A percentile compares a stretch with the other conserved stretches of the same genome.
These are phyloP conservation scores for Priceomyces haplophilus DNA, from an alignment of 805 yeast species.

Conservation along the genomic window DNA sequence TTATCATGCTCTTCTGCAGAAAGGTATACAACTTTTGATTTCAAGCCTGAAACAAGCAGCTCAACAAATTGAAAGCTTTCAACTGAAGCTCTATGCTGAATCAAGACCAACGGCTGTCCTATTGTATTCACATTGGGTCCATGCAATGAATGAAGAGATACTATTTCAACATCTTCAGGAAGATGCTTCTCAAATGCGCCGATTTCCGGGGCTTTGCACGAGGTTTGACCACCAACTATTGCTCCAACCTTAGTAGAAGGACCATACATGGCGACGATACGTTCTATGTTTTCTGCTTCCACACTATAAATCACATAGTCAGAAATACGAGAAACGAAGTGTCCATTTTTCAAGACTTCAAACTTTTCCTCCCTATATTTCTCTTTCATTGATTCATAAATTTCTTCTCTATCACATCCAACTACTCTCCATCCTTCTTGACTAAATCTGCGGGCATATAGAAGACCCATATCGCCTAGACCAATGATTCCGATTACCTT, in stretches of 20 bases:
- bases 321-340: conserved; percentile 71
- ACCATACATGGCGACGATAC: conserved; percentile 73
- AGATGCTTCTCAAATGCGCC: conserved; percentile 72
- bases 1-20: conserved; percentile 88
- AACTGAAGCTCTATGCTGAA: conserved; percentile 64
- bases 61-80: conserved; percentile 61
- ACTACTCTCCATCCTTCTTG: conserved; percentile 86
- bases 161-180: conserved; percentile 78
- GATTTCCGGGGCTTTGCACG: conserved; percentile 90
- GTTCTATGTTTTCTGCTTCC: conserved; percentile 80
- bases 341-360: conserved; percentile 72
- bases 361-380: conserved; percentile 45
- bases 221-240: conserved; percentile 97
- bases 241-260: conserved; percentile 86
- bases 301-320: conserved; percentile 89
- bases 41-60: conserved; percentile 62
- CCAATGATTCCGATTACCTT: conserved; percentile 88
- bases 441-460: conserved; percentile 77
- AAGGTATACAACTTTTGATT: conserved; percentile 73
- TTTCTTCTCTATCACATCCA: conserved; percentile 81
- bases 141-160: conserved; percentile 88
- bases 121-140: conserved; percentile 88
- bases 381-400: conserved; percentile 43
- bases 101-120: conserved; percentile 90
- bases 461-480: conserved; percentile 92